These are phyloP conservation scores for Salix koriyanagi DNA, from an alignment of 345 rosid species.

Conservation along the genomic window DNA sequence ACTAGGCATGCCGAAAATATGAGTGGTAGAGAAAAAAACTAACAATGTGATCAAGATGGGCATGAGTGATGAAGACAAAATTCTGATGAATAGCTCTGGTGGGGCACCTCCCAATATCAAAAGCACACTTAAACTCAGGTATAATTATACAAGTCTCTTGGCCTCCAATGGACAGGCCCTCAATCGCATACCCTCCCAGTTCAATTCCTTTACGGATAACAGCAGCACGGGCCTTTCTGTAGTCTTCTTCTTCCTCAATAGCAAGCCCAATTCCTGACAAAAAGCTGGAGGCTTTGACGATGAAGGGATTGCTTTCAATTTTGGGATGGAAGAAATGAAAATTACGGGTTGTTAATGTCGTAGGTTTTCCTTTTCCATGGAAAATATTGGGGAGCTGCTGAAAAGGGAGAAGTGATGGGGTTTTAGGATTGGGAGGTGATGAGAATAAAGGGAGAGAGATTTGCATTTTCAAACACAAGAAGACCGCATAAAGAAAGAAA, in stretches of 20 bases:
- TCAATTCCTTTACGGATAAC: conserved; percentile 64
- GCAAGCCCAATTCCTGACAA: conserved; percentile 68
- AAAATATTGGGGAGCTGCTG: conserved; percentile 15
- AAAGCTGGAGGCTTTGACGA: conserved; percentile 31
- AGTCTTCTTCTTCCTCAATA: conserved; percentile 83
- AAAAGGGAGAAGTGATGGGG: conserved; percentile 38
- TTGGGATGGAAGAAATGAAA: conserved; percentile 26
- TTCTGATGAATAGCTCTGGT: conserved; percentile 87
- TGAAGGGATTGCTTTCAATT: conserved; percentile 11
- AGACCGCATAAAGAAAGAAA: not conserved
- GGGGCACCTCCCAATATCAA: conserved; percentile 91
- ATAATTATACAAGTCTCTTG: conserved; percentile 82
- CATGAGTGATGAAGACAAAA: conserved; percentile 86
- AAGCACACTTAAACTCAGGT: conserved; percentile 88
- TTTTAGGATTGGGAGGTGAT: conserved; percentile 24
- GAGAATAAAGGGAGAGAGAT: conserved; percentile 24
- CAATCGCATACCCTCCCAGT: conserved; percentile 72
- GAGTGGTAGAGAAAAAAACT: conserved; percentile 2
- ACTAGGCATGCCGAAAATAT: not conserved
- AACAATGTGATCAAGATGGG: conserved; percentile 93
- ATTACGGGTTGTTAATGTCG: conserved; percentile 1
- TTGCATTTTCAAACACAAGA: conserved; percentile 37
- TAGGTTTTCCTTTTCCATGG: not conserved
- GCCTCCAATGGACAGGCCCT: conserved; percentile 83
- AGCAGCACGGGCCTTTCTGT: conserved; percentile 78